Percentiles rank a stretch among this genome's conserved stretches.
These are phyloP conservation scores for Isabelozyma heimii DNA, from an alignment of 805 yeast genomes.

Conservation along the genomic window DNA sequence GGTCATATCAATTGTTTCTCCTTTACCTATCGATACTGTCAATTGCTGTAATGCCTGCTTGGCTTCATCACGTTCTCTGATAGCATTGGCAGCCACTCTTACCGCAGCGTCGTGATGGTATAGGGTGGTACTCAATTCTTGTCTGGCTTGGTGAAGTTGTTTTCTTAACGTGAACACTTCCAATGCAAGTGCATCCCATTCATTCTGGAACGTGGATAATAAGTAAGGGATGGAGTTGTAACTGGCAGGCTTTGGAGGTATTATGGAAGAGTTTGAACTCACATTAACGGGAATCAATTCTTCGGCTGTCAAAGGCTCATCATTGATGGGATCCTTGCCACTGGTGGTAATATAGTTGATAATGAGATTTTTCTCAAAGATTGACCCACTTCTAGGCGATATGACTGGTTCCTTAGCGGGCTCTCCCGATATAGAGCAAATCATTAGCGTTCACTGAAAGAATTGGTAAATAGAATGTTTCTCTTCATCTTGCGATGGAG, in stretches of 20 bases:
- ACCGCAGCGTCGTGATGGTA: slow-evolving; percentile 91
- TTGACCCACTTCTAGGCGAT: slow-evolving; percentile 64
- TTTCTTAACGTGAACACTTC: slow-evolving; percentile 77
- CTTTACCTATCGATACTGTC: slow-evolving; percentile 37
- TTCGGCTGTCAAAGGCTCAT: slow-evolving; percentile 54
- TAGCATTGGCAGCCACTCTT: slow-evolving; percentile 72
- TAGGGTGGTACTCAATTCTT: slow-evolving; percentile 72
- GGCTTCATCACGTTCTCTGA: slow-evolving; percentile 76
- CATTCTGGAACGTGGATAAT: slow-evolving; percentile 73
- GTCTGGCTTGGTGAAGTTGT: slow-evolving; percentile 61
- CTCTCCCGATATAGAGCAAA: slow-evolving; percentile 59
- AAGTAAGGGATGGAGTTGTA: slow-evolving; percentile 75
- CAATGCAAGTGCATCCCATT: slow-evolving; percentile 84
- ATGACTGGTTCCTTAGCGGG: slow-evolving; percentile 70
- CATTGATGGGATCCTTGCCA: slow-evolving; percentile 73
- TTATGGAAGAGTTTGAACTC: slow-evolving; percentile 12
- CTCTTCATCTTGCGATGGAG: background rate
- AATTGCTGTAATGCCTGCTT: slow-evolving; percentile 60
- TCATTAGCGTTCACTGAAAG: slow-evolving; percentile 5
- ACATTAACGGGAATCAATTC: slow-evolving; percentile 51
- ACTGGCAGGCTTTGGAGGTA: slow-evolving; percentile 44
- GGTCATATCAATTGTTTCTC: slow-evolving; percentile 4
- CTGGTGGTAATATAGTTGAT: slow-evolving; percentile 60
- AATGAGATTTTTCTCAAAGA: slow-evolving; percentile 66
- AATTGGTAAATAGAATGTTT: background rate